Percentiles rank a stretch among this genome's conserved stretches.
Evolutionary conservation across 352 stramenopile genomes (phyloP).

Genomic region (Pythium myriotylum): DNA sequence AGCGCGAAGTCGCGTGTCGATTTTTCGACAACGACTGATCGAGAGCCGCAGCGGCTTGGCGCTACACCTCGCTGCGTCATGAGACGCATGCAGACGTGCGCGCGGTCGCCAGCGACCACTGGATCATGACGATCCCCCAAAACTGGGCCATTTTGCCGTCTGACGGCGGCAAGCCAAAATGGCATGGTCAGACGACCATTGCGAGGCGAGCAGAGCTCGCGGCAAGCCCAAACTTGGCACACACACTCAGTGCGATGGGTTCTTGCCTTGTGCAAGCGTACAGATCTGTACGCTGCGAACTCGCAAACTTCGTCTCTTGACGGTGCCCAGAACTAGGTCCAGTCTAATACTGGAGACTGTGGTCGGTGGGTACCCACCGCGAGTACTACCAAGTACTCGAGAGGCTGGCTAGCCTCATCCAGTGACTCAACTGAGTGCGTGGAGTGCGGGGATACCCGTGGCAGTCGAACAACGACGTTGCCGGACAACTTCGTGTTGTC

Average conservation of each 20-base stretch:
- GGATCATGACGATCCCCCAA: neutral
- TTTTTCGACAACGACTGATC: constrained; percentile 2
- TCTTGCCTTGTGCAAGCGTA: constrained; percentile 5
- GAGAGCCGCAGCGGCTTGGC: neutral
- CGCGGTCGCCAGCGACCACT: neutral
- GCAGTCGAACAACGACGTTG: no score
- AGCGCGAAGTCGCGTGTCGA: neutral
- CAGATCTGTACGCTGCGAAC: neutral
- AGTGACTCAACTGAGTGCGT: no score
- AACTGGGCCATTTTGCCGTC: neutral
- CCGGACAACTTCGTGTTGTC: no score
- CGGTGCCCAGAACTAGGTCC: neutral
- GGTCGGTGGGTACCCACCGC: neutral
- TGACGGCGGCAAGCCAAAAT: neutral
- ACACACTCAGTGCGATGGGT: neutral
- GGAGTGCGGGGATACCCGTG: no score
- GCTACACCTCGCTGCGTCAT: constrained; percentile 2
- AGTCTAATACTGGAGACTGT: neutral
- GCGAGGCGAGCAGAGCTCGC: neutral
- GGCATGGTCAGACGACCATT: neutral
- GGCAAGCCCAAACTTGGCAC: neutral
- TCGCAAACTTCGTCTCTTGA: neutral
- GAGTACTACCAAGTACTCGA: neutral
- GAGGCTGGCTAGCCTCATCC: no score
- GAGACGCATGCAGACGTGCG: neutral